Evolutionary conservation across 73 alveolate species (phyloP), one percentile per base, ranked within the genome.

Genomic region (Diophrys appendiculata): DNA sequence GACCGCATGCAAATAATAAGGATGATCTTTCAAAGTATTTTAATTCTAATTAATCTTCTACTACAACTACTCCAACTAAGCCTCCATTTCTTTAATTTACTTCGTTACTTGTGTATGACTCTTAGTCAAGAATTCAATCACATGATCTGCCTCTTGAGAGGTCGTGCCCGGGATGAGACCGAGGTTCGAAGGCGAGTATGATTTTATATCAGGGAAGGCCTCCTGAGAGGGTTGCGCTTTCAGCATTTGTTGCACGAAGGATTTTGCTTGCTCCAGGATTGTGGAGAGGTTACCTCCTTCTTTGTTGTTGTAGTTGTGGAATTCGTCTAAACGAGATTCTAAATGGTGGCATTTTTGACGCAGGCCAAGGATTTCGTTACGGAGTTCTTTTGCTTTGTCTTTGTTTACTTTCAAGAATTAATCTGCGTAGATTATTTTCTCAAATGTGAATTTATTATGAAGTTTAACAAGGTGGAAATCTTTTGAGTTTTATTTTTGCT

Each of bases 1-100:
- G 23, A 92, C 73, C 0, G 90, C 52, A 56, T 89, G 88, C 31
- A 92, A 64, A 73, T 80, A 65, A 72, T 92, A 92, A 2, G 82
- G 82, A 23, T 73, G 31, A 8, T 86, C 52, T 18, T 78, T 68
- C 73, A 89, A 33, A 1, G 43, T 28, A 5, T 73, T 30, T 67
- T 82, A 85, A 14, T 81, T 69, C 31, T 69, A 33, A 24, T 85
- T 29, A 30, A 85, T 85, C 52, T 78, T 27, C 0, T 29, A 3
- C 26, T 55, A 65, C 0, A 85, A 23, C 0, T 3, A 26, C 18
- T 30, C 73, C 34, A 78, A 22, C 71, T 76, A 73, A 25, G 28
- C 1, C 54, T 76, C 85, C 85, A 76, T 76, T 76, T 14, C 69
- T 29, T 54, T 68, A 18, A 75, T 29, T 25, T 75, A 29, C 23